A percentile compares a stretch with the other conserved stretches of the same genome.
phyloP scores from a whole-genome alignment of 179 eudicot species.

The Monotropa hypopitys region DNA sequence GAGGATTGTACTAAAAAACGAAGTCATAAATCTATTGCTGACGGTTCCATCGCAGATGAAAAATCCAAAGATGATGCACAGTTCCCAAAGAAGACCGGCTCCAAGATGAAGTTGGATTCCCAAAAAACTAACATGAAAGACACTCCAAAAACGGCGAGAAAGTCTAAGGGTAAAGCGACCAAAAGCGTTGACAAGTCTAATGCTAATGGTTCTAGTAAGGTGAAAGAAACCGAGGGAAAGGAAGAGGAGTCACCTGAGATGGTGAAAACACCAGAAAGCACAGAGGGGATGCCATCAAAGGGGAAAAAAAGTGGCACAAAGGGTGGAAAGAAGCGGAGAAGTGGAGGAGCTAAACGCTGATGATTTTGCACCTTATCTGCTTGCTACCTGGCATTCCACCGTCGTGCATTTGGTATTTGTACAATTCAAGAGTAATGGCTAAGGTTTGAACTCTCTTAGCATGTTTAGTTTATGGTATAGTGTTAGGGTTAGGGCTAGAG shows the following conservation, averaged over 20 bases:
- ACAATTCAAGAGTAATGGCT: neutral
- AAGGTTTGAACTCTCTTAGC: neutral
- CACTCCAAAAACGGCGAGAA: constrained; percentile 21
- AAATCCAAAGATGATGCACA: constrained; percentile 31
- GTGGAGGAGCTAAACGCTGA: constrained; percentile 3
- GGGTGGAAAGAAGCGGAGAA: constrained; percentile 28
- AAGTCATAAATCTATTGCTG: constrained; percentile 19
- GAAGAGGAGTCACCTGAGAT: constrained; percentile 18
- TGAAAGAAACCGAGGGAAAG: constrained; percentile 9
- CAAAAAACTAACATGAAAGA: neutral
- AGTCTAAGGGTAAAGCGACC: constrained; percentile 43
- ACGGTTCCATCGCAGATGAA: constrained; percentile 17
- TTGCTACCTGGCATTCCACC: neutral
- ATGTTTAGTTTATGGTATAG: constrained; percentile 5
- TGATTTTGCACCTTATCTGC: neutral
- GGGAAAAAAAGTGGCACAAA: constrained; percentile 9
- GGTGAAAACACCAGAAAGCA: constrained; percentile 20
- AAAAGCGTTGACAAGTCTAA: constrained; percentile 33
- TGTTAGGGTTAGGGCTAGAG: neutral
- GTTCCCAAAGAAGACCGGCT: constrained; percentile 20
- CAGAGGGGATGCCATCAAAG: constrained; percentile 34
- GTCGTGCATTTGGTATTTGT: constrained; percentile 3
- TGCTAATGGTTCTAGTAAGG: constrained; percentile 22
- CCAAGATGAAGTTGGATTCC: constrained; percentile 24
- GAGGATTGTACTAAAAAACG: constrained; percentile 15